Evolutionary conservation across 805 yeast genomes (phyloP).

Genomic region (Ogataea corticis): DNA sequence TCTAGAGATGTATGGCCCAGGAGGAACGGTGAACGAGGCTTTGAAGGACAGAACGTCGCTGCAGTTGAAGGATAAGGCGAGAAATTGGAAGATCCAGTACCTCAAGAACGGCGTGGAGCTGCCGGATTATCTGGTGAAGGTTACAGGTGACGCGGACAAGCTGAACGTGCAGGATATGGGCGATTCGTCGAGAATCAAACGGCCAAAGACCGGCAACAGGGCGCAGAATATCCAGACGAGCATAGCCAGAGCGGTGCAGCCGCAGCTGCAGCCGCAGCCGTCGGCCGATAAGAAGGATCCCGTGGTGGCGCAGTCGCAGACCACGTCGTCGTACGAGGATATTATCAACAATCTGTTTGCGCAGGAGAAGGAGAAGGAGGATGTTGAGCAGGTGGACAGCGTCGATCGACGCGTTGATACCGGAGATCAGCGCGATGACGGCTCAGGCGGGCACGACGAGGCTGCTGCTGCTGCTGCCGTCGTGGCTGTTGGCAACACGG

Average conservation of each 20-base stretch:
- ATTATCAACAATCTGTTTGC: conserved; percentile 26
- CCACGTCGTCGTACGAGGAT: conserved; percentile 22
- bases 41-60: conserved; percentile 87
- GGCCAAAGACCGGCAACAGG: conserved; percentile 26
- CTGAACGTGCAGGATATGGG: conserved; percentile 10
- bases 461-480: background rate
- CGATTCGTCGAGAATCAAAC: conserved; percentile 13
- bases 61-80: conserved; percentile 93
- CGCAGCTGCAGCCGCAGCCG: conserved; percentile 5
- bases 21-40: conserved; percentile 81
- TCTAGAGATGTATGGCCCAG: conserved; percentile 88
- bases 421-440: background rate
- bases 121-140: conserved; percentile 77
- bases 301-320: background rate
- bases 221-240: conserved; percentile 17
- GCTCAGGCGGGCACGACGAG: conserved; percentile 1
- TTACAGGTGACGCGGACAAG: conserved; percentile 78
- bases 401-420: conserved; percentile 6
- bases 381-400: background rate
- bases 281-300: conserved; percentile 1
- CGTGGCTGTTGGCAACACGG: conserved; percentile 14
- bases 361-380: conserved; percentile 5
- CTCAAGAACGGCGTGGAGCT: conserved; percentile 72
- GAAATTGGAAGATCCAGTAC: conserved; percentile 91
- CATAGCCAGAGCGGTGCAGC: conserved; percentile 11